phyloP scores from a whole-genome alignment of 179 eudicot species.

The Beta corolliflora region DNA sequence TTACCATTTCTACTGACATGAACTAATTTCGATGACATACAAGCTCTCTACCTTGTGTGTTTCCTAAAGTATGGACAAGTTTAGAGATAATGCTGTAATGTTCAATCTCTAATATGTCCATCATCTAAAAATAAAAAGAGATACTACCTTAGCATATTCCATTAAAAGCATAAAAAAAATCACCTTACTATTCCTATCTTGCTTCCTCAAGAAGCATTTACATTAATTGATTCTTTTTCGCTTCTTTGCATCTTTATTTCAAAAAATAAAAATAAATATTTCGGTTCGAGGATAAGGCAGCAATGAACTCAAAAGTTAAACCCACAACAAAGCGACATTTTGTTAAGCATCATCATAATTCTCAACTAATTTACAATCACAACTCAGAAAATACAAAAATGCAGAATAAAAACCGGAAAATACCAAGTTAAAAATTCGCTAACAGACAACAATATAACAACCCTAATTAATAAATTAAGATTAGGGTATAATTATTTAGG shows the following conservation, averaged over 20 bases:
- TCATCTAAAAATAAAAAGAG: not conserved
- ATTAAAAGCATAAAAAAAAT: not conserved
- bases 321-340: not conserved
- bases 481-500: not conserved
- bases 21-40: not conserved
- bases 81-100: not conserved
- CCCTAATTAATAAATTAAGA: not conserved
- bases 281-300: no score
- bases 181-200: not conserved
- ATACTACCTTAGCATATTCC: not conserved
- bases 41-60: not conserved
- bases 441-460: not conserved
- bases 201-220: not conserved
- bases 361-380: not conserved
- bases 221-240: not conserved
- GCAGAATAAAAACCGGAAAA: not conserved
- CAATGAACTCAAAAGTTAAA: not conserved
- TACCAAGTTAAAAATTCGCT: not conserved
- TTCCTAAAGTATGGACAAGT: no score
- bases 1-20: not conserved
- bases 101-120: not conserved
- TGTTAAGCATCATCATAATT: not conserved
- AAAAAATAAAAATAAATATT: no score
- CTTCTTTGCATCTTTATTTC: not conserved
- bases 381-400: not conserved